Evolutionary conservation across 371 early-diverging fungal genomes (phyloP).

Genomic region (Apophysomyces sp.): DNA sequence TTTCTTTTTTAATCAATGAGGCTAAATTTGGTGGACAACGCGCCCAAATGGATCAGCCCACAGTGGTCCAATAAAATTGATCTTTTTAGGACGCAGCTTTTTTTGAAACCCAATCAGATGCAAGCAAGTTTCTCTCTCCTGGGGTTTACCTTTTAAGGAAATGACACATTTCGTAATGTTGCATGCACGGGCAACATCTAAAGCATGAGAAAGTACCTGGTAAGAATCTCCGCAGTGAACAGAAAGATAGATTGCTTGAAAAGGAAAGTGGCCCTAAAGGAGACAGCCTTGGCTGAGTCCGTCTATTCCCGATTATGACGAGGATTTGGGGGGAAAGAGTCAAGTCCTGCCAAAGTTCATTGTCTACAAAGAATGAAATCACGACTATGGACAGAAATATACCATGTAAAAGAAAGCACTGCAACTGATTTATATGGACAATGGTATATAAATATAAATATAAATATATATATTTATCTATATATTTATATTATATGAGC

Average conservation of each 20-base stretch:
- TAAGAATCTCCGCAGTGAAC: neutral
- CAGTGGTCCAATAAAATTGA: too few relatives aligned
- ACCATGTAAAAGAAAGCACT: too few relatives aligned
- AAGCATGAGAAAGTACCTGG: slow-evolving; percentile 1
- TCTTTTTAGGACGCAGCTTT: too few relatives aligned
- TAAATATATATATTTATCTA: too few relatives aligned
- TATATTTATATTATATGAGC: too few relatives aligned
- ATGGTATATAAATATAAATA: too few relatives aligned
- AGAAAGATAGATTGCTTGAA: neutral
- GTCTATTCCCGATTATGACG: neutral
- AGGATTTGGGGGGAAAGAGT: neutral
- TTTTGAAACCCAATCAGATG: too few relatives aligned
- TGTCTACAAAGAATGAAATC: neutral
- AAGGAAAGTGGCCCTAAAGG: neutral
- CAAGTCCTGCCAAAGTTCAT: neutral
- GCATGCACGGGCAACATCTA: neutral
- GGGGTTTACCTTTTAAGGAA: neutral
- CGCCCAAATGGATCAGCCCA: too few relatives aligned
- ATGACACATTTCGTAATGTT: neutral
- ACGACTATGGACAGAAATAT: too few relatives aligned
- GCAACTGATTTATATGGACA: too few relatives aligned
- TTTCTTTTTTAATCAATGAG: too few relatives aligned
- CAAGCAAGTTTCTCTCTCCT: neutral
- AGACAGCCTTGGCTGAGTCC: neutral
- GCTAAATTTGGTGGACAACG: too few relatives aligned